phyloP scores from a whole-genome alignment of 192 early-diverging fungal genomes.

The Kickxella alabastrina region DNA sequence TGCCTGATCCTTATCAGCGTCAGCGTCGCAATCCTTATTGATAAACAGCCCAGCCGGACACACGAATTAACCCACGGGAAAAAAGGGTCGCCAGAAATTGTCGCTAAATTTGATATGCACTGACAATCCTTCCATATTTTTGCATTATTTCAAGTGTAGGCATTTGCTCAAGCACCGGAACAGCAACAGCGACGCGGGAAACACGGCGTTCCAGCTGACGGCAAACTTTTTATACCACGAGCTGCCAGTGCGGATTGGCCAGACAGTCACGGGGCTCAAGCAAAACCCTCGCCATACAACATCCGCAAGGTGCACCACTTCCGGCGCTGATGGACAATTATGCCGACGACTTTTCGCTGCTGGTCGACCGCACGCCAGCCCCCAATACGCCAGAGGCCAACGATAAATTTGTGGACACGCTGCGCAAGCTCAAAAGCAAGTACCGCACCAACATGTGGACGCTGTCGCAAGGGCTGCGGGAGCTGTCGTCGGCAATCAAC shows the following conservation, averaged over 20 bases:
- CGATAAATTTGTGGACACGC: slow-evolving; percentile 42
- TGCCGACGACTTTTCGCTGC: slow-evolving; percentile 50
- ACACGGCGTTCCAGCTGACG: slow-evolving; percentile 44
- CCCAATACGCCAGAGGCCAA: slow-evolving; percentile 30
- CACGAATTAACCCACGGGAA: no score
- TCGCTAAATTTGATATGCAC: not conserved
- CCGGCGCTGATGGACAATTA: slow-evolving; percentile 52
- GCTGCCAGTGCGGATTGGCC: slow-evolving; percentile 56
- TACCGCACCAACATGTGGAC: slow-evolving; percentile 38
- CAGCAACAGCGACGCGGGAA: slow-evolving; percentile 29
- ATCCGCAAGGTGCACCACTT: slow-evolving; percentile 47
- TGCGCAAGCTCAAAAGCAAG: slow-evolving; percentile 29
- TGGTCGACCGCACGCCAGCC: slow-evolving; percentile 26
- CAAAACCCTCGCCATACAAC: slow-evolving; percentile 45
- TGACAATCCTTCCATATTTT: slow-evolving; percentile 4
- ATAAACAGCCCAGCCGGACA: no score
- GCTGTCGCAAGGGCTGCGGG: slow-evolving; percentile 38
- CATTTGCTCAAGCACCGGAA: slow-evolving; percentile 46
- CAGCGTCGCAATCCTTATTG: no score
- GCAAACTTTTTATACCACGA: slow-evolving; percentile 57
- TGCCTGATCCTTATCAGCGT: no score
- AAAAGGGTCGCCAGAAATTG: not conserved
- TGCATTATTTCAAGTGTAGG: slow-evolving; percentile 7
- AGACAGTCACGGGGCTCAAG: slow-evolving; percentile 52
- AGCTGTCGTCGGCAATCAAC: slow-evolving; percentile 45